These are phyloP conservation scores for Populus hybrid DNA, from an alignment of 441 rosid species.

Conservation along the genomic window DNA sequence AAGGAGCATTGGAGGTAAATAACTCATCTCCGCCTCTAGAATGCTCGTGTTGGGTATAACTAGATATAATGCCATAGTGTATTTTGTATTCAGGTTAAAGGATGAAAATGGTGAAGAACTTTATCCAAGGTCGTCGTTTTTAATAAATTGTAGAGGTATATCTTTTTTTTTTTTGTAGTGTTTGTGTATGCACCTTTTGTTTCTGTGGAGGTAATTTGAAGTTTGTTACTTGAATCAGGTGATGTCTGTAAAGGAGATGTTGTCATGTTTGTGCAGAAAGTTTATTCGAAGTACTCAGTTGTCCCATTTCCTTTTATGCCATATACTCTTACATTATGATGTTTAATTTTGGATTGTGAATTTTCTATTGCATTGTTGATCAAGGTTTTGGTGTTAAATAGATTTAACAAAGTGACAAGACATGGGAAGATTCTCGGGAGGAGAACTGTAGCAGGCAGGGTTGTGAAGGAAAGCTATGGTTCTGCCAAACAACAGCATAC, in stretches of 20 bases:
- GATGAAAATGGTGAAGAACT: conserved; percentile 46
- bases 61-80: background rate
- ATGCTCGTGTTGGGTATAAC: background rate
- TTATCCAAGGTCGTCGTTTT: conserved; percentile 43
- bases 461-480: conserved; percentile 72
- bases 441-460: conserved; percentile 65
- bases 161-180: background rate
- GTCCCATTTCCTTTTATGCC: conserved; percentile 15
- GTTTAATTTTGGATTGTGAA: background rate
- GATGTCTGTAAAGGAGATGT: conserved; percentile 23
- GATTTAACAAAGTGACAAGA: conserved; percentile 41
- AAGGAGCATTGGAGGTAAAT: conserved; percentile 34
- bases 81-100: conserved; percentile 33
- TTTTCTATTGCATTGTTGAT: conserved; percentile 12
- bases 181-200: too few relatives aligned
- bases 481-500: conserved; percentile 74
- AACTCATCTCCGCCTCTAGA: background rate
- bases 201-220: background rate
- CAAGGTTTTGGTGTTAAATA: conserved; percentile 23
- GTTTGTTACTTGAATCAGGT: conserved; percentile 29
- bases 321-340: background rate
- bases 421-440: conserved; percentile 42
- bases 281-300: conserved; percentile 42
- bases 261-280: conserved; percentile 44
- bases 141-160: conserved; percentile 39